phyloP scores from a whole-genome alignment of 176 grass and related monocot species.

The Zoysia pacifica region DNA sequence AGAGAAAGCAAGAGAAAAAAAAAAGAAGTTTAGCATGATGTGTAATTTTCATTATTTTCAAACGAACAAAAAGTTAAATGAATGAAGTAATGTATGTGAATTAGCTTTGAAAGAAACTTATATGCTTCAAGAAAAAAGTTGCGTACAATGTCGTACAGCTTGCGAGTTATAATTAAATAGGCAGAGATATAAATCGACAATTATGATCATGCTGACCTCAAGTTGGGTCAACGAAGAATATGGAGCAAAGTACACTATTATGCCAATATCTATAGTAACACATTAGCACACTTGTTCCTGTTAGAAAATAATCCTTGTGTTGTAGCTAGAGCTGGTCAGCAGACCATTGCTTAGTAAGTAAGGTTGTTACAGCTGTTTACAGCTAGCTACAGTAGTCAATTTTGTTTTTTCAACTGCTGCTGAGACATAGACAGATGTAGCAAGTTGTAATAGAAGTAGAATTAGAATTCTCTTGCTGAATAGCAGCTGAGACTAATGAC shows the following conservation, averaged over 20 bases:
- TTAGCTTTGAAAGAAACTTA: neutral
- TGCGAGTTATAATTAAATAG: neutral
- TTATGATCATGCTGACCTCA: neutral
- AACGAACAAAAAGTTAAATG: neutral
- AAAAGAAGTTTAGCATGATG: neutral
- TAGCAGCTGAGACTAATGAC: no score
- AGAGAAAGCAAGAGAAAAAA: no score
- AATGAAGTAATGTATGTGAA: neutral
- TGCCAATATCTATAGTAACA: neutral
- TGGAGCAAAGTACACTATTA: neutral
- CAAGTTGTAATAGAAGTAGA: no score
- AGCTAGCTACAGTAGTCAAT: no score
- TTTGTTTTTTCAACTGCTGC: no score
- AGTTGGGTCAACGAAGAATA: neutral
- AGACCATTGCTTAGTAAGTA: no score
- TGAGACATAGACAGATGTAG: no score
- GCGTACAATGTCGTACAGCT: neutral
- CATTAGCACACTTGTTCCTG: conserved; percentile 1
- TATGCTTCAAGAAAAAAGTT: conserved; percentile 4
- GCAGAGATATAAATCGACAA: neutral
- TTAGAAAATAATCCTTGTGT: no score
- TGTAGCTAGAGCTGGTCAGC: no score
- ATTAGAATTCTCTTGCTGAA: no score
- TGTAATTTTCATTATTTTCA: neutral
- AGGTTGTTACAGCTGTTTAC: no score